A percentile compares a stretch with the other conserved stretches of the same genome.
phyloP scores from a whole-genome alignment of 345 rosid genomes.

The Barbarea vulgaris region DNA sequence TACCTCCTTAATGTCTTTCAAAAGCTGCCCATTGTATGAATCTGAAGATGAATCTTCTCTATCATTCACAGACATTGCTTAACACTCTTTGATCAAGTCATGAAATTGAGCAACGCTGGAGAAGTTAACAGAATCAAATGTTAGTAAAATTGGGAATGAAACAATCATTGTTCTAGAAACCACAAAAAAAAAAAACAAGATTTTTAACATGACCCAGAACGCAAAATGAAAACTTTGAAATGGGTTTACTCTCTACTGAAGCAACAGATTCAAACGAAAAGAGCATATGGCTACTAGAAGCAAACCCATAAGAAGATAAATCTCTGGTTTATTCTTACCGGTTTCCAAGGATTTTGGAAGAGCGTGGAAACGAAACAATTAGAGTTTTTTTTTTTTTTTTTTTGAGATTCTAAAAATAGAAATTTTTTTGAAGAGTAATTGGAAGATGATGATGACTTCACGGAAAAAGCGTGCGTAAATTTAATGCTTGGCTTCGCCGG shows the following conservation, averaged over 20 bases:
- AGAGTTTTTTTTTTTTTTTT: constrained; percentile 22
- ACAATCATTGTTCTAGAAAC: constrained; percentile 1
- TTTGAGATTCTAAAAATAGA: constrained; percentile 20
- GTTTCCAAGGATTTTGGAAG: constrained; percentile 11
- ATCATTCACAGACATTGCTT: constrained; percentile 49
- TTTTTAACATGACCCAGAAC: neutral
- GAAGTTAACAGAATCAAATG: neutral
- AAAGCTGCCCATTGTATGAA: constrained; percentile 52
- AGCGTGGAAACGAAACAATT: constrained; percentile 8
- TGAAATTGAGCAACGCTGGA: constrained; percentile 17
- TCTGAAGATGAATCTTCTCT: constrained; percentile 35
- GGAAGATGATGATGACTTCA: constrained; percentile 10
- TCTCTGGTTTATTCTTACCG: constrained; percentile 18
- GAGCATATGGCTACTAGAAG: constrained; percentile 14
- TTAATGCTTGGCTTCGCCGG: constrained; percentile 36
- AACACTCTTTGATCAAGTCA: constrained; percentile 26
- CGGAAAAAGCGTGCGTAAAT: constrained; percentile 31
- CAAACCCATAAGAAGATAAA: constrained; percentile 10
- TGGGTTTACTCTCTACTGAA: neutral
- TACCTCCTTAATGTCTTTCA: constrained; percentile 80
- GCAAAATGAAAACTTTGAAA: constrained; percentile 14
- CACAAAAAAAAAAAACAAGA: neutral
- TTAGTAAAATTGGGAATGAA: constrained; percentile 6
- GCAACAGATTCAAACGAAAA: neutral
- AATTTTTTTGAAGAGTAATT: constrained; percentile 3